Percentiles rank a stretch among this genome's conserved stretches.
These are phyloP conservation scores for Ganoderma boninense DNA, from an alignment of 1,284 basidiomycete species.

Conservation along the genomic window DNA sequence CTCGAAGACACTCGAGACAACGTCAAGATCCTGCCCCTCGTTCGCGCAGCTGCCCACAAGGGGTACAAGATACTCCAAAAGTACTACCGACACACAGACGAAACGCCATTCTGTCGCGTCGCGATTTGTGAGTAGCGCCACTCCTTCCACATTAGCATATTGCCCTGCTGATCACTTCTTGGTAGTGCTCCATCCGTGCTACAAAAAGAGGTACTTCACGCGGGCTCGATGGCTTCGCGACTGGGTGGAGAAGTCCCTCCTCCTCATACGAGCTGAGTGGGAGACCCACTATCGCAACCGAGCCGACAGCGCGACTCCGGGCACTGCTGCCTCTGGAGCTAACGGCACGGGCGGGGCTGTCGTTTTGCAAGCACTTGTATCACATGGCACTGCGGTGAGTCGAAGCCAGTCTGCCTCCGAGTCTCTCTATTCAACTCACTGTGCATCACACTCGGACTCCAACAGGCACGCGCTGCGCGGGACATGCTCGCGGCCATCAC, in stretches of 20 bases:
- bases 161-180: neutral
- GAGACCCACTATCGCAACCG: neutral
- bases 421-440: neutral
- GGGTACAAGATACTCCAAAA: constrained; percentile 39
- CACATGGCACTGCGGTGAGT: neutral
- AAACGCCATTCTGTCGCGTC: constrained; percentile 28
- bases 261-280: neutral
- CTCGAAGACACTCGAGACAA: constrained; percentile 22
- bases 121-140: constrained; percentile 12
- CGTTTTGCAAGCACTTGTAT: neutral
- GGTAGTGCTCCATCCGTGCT: neutral
- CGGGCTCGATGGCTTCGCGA: neutral
- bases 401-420: too few relatives aligned
- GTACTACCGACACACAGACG: constrained; percentile 42
- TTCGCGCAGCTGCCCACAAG: constrained; percentile 34
- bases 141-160: neutral
- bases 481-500: neutral
- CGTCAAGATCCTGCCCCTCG: constrained; percentile 9
- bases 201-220: neutral
- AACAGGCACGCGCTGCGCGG: neutral
- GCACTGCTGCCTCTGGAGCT: too few relatives aligned
- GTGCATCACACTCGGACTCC: too few relatives aligned
- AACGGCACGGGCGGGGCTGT: neutral
- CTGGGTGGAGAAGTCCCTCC: neutral
- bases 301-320: too few relatives aligned